phyloP scores from a whole-genome alignment of 2,329 filamentous ascomycete species.

The Trichoderma koningiopsis region DNA sequence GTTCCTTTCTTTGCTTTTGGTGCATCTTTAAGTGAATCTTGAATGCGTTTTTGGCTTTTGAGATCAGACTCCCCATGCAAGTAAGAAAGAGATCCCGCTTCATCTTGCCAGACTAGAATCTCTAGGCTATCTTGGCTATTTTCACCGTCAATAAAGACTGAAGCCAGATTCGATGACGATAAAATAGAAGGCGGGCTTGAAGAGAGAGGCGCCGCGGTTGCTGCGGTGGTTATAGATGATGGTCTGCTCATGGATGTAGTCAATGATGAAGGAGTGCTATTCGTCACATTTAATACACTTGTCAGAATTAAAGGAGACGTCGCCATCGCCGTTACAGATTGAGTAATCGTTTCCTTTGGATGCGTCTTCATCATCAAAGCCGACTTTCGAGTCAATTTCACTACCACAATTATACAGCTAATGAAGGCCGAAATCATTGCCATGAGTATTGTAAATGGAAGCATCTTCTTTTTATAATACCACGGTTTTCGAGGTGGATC shows the following conservation, averaged over 20 bases:
- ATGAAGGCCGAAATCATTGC: neutral
- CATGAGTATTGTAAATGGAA: conserved; percentile 14
- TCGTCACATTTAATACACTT: neutral
- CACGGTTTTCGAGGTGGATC: neutral
- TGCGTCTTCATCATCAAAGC: neutral
- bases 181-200: neutral
- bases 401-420: conserved; percentile 1
- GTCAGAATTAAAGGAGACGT: neutral
- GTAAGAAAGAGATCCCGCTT: conserved; percentile 28
- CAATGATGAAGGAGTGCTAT: neutral
- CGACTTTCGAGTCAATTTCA: conserved; percentile 15
- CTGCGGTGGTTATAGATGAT: neutral
- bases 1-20: conserved; percentile 28
- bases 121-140: conserved; percentile 19
- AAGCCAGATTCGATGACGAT: conserved; percentile 27
- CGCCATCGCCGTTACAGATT: neutral
- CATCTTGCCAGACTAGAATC: conserved; percentile 32
- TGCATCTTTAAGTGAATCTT: conserved; percentile 12
- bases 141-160: conserved; percentile 20
- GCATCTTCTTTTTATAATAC: conserved; percentile 18
- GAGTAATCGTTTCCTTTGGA: conserved; percentile 7
- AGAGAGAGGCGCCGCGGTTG: neutral
- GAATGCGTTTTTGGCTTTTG: neutral
- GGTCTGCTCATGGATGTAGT: neutral
- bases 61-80: conserved; percentile 22